These are phyloP conservation scores for Speleostelium caveatum DNA, from an alignment of 78 protist genomes.

Conservation along the genomic window DNA sequence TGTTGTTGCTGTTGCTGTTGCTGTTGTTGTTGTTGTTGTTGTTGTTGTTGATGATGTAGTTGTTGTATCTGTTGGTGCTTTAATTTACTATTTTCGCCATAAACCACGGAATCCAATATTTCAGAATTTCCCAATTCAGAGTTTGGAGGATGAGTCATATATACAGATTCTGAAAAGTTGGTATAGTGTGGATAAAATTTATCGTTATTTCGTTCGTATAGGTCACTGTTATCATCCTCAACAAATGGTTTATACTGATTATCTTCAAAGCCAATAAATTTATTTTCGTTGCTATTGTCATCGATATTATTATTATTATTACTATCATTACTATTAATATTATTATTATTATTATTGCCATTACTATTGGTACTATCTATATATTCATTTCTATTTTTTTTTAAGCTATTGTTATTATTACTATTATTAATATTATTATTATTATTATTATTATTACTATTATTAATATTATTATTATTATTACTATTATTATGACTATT, in stretches of 20 bases:
- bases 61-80: not conserved
- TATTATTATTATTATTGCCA: no score
- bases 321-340: not conserved
- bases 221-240: not conserved
- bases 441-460: conserved; percentile 6
- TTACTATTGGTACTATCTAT: no score
- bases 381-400: no score
- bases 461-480: not conserved
- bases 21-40: conserved; percentile 22
- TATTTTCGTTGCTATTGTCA: not conserved
- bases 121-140: not conserved
- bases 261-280: not conserved
- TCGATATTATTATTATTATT: conserved; percentile 2
- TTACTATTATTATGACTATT: not conserved
- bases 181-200: not conserved
- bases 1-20: not conserved
- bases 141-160: conserved; percentile 12
- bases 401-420: no score
- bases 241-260: not conserved
- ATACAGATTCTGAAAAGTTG: conserved; percentile 33
- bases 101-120: conserved; percentile 16
- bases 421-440: not conserved
- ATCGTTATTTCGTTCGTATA: not conserved
- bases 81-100: not conserved
- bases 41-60: not conserved